Percentiles rank a stretch among this genome's conserved stretches.
Conservation (phyloP, 768 basidiomycete species). For the Pisolithus marmoratus region DNA sequence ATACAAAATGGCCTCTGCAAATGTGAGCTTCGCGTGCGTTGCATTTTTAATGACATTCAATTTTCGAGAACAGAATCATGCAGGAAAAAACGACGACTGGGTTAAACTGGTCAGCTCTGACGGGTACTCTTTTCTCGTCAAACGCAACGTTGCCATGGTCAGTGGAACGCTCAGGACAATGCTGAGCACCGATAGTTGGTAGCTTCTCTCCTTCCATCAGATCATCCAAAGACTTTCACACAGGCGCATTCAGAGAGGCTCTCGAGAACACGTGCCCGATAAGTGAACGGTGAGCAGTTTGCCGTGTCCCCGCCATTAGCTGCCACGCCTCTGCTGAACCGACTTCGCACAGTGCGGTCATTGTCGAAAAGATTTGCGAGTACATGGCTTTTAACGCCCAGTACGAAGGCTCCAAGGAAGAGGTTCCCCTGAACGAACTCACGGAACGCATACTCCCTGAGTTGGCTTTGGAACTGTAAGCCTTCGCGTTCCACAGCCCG, state of each 20-base stretch:
- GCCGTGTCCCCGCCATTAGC: not conserved
- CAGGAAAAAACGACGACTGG: conserved; percentile 47
- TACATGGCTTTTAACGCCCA: conserved; percentile 83
- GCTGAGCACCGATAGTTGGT: conserved; percentile 66
- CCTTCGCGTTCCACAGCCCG: conserved; percentile 10
- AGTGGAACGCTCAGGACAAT: conserved; percentile 82
- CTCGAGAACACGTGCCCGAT: conserved; percentile 63
- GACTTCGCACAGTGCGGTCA: conserved; percentile 42
- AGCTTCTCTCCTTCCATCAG: conserved; percentile 4
- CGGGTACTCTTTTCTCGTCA: conserved; percentile 76
- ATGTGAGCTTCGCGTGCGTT: conserved; percentile 7
- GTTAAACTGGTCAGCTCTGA: conserved; percentile 72
- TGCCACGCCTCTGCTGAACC: not conserved
- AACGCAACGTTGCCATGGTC: conserved; percentile 63
- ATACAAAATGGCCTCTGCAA: conserved; percentile 15
- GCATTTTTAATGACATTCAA: not conserved
- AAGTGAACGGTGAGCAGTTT: conserved; percentile 56
- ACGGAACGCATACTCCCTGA: conserved; percentile 81
- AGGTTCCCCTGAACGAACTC: conserved; percentile 72
- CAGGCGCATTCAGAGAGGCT: conserved; percentile 75
- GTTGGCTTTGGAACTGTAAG: conserved; percentile 84
- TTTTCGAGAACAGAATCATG: not conserved
- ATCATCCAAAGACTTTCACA: conserved; percentile 5
- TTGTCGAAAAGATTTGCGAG: conserved; percentile 85
- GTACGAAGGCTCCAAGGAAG: conserved; percentile 73